A percentile compares a stretch with the other conserved stretches of the same genome.
Conservation (phyloP, 768 basidiomycete genomes). For the Boletus huronensis region DNA sequence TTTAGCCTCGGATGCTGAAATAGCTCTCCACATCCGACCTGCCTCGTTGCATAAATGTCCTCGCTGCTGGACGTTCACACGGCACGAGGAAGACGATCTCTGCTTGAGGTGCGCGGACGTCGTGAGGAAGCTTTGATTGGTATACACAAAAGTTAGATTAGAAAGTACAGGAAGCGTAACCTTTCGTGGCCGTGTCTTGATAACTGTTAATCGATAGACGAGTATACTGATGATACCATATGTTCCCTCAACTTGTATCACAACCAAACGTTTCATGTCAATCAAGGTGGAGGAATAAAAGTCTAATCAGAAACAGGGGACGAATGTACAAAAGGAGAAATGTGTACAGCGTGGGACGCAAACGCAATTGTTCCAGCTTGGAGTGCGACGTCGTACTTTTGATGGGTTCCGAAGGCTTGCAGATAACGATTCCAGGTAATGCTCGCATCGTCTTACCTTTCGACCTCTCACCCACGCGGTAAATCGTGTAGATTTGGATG, state of each 20-base stretch:
- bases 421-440: conserved; percentile 48
- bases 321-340: conserved; percentile 11
- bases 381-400: conserved; percentile 2
- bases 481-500: conserved; percentile 66
- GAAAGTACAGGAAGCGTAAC: neutral
- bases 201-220: neutral
- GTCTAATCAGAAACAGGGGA: conserved; percentile 1
- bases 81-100: conserved; percentile 45
- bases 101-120: conserved; percentile 60
- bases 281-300: too few relatives aligned
- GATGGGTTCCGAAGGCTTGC: conserved; percentile 41
- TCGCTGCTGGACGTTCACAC: conserved; percentile 83
- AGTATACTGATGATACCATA: neutral
- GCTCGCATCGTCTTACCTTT: neutral
- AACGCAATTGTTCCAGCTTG: neutral
- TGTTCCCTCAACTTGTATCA: neutral
- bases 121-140: conserved; percentile 9
- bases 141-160: neutral
- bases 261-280: neutral
- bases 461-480: neutral
- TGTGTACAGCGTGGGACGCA: neutral
- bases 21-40: conserved; percentile 58
- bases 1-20: conserved; percentile 12
- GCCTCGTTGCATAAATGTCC: conserved; percentile 73
- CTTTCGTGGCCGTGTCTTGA: neutral